phyloP scores from a whole-genome alignment of 2,329 filamentous ascomycete genomes.

The Talaromyces marneffei region DNA sequence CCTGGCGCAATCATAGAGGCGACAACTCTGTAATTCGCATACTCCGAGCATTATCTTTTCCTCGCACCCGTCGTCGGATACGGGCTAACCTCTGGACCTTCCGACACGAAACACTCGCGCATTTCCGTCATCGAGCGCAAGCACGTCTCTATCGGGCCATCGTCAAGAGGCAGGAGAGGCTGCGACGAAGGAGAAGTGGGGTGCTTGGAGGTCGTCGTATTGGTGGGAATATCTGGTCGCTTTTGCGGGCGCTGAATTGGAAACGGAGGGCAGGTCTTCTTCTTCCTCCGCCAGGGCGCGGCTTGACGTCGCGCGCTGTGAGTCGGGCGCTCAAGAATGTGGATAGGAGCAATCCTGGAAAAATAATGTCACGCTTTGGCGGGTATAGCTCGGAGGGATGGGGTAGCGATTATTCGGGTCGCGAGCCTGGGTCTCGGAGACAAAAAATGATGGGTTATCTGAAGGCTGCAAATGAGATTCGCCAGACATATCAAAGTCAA shows the following conservation, averaged over 20 bases:
- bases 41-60: slow-evolving; percentile 57
- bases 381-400: slow-evolving; percentile 17
- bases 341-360: slow-evolving; percentile 2
- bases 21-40: slow-evolving; percentile 41
- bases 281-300: slow-evolving; percentile 12
- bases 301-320: slow-evolving; percentile 12
- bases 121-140: slow-evolving; percentile 65
- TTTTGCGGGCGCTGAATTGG: slow-evolving; percentile 16
- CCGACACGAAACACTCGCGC: slow-evolving; percentile 68
- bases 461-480: slow-evolving; percentile 65
- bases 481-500: slow-evolving; percentile 59
- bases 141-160: slow-evolving; percentile 71
- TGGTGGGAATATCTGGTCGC: slow-evolving; percentile 43
- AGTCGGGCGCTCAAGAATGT: slow-evolving; percentile 13
- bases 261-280: slow-evolving; percentile 6
- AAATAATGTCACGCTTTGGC: slow-evolving; percentile 21
- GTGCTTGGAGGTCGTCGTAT: slow-evolving; percentile 15
- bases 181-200: background rate
- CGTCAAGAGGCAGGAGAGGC: slow-evolving; percentile 47
- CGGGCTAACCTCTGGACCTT: slow-evolving; percentile 63
- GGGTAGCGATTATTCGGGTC: slow-evolving; percentile 30
- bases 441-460: slow-evolving; percentile 70
- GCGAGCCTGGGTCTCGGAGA: slow-evolving; percentile 64
- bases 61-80: slow-evolving; percentile 57
- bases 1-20: slow-evolving; percentile 3